Conservation (phyloP, 106 monocot species). For the Allium sativum region DNA sequence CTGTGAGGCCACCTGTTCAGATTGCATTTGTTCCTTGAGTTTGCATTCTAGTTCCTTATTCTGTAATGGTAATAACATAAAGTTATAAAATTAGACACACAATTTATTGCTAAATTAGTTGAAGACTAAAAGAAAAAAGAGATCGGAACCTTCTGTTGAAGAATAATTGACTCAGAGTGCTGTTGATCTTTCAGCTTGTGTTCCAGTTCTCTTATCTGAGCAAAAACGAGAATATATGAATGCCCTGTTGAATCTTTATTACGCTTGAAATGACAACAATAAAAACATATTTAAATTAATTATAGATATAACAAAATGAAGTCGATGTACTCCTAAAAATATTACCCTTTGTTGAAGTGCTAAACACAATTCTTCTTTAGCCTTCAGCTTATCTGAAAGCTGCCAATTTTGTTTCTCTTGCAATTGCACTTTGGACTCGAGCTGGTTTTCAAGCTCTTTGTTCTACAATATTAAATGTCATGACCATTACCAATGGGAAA, state of each 20-base stretch:
- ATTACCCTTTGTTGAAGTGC: constrained; percentile 60
- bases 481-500: too few relatives aligned
- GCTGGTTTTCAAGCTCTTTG: constrained; percentile 55
- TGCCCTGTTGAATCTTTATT: not conserved
- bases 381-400: constrained; percentile 56
- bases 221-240: not conserved
- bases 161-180: constrained; percentile 26
- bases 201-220: constrained; percentile 67
- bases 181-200: constrained; percentile 43
- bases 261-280: not conserved
- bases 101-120: too few relatives aligned
- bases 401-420: constrained; percentile 57
- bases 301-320: not conserved
- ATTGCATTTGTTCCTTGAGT: constrained; percentile 40
- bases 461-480: constrained; percentile 19
- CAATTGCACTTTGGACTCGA: constrained; percentile 39
- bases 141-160: constrained; percentile 26
- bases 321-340: not conserved
- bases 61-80: constrained; percentile 17
- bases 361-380: constrained; percentile 52
- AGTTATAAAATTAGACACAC: not conserved
- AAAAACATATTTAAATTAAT: not conserved
- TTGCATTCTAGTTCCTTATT: constrained; percentile 53
- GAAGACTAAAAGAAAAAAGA: not conserved
- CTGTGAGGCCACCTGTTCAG: constrained; percentile 23